Evolutionary conservation across 2,329 filamentous ascomycete species (phyloP).

Genomic region (Clonostachys rosea): DNA sequence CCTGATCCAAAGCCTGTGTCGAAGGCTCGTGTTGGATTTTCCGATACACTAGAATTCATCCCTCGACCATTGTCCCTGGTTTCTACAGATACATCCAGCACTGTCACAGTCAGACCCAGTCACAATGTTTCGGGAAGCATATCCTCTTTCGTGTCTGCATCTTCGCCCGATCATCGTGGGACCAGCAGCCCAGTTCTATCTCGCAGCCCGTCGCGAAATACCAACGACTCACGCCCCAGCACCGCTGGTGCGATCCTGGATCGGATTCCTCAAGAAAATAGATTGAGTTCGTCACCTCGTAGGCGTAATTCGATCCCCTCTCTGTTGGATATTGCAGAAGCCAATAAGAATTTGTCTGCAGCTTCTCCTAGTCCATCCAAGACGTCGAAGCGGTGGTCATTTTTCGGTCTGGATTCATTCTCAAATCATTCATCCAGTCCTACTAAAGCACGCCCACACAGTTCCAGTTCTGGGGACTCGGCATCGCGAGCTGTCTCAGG

Average conservation of each 20-base stretch:
- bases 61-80: constrained; percentile 78
- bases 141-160: constrained; percentile 68
- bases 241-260: constrained; percentile 70
- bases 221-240: constrained; percentile 54
- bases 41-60: constrained; percentile 79
- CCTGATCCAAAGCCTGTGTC: constrained; percentile 23
- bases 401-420: constrained; percentile 57
- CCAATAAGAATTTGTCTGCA: constrained; percentile 19
- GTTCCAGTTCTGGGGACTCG: constrained; percentile 38
- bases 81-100: constrained; percentile 80
- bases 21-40: constrained; percentile 73
- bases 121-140: constrained; percentile 78
- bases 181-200: constrained; percentile 23
- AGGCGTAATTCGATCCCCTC: constrained; percentile 58
- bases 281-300: constrained; percentile 27
- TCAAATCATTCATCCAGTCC: constrained; percentile 34
- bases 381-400: constrained; percentile 54
- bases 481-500: constrained; percentile 16
- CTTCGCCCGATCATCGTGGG: constrained; percentile 35
- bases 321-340: constrained; percentile 35
- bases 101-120: constrained; percentile 61
- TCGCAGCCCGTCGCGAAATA: constrained; percentile 32
- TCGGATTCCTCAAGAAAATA: constrained; percentile 17
- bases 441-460: constrained; percentile 39
- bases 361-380: constrained; percentile 43